Conservation (phyloP, 1,284 basidiomycete genomes). For the Xanthoconium separans region DNA sequence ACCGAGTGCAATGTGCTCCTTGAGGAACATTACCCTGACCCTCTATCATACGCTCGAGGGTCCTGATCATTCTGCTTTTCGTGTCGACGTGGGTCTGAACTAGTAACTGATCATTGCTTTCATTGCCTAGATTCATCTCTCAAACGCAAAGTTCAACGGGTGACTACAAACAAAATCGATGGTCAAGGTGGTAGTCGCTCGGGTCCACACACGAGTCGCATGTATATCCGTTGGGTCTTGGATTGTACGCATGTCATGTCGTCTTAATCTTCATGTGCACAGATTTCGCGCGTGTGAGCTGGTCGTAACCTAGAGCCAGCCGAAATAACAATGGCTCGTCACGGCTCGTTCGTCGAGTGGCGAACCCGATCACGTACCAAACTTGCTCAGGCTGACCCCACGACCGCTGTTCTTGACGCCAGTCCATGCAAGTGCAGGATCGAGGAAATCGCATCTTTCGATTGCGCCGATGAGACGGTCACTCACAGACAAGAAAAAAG, state of each 20-base stretch:
- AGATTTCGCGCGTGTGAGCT: slow-evolving; percentile 72
- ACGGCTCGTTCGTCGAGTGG: neutral
- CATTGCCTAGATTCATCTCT: neutral
- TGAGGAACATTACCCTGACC: slow-evolving; percentile 33
- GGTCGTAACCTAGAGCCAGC: slow-evolving; percentile 61
- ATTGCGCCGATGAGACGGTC: neutral
- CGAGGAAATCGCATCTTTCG: slow-evolving; percentile 77
- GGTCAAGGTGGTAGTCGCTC: neutral
- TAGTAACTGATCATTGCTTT: slow-evolving; percentile 6
- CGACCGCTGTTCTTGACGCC: slow-evolving; percentile 92
- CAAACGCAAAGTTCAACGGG: neutral
- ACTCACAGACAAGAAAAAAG: neutral
- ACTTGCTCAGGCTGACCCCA: slow-evolving; percentile 86
- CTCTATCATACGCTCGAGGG: slow-evolving; percentile 38
- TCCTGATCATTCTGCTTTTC: slow-evolving; percentile 24
- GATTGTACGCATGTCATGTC: slow-evolving; percentile 3
- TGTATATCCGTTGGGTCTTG: neutral
- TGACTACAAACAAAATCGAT: neutral
- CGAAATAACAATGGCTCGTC: neutral
- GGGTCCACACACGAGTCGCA: neutral
- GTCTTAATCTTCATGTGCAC: slow-evolving; percentile 78
- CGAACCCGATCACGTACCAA: slow-evolving; percentile 56
- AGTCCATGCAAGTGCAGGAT: slow-evolving; percentile 92
- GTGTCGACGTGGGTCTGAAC: neutral
- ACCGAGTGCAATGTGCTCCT: slow-evolving; percentile 32